Percentiles rank a stretch among this genome's conserved stretches.
Conservation (phyloP, 202 grass and related monocot species). For the Saccharum hybrid region DNA sequence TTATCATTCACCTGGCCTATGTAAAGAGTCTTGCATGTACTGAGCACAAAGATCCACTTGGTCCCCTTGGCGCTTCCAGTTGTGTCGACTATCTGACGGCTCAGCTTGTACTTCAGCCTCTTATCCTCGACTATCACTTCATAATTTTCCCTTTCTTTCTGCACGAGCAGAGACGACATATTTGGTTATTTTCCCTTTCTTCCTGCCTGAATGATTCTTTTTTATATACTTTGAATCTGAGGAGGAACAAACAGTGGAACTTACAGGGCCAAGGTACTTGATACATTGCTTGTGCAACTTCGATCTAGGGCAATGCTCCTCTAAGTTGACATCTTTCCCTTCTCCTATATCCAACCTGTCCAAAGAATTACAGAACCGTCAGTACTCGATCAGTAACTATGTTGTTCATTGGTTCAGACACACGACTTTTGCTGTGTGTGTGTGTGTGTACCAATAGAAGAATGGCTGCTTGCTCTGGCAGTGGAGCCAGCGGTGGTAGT, state of each 20-base stretch:
- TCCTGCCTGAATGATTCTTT: slow-evolving; percentile 41
- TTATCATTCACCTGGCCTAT: slow-evolving; percentile 60
- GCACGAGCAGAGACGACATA: not conserved
- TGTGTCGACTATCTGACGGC: slow-evolving; percentile 54
- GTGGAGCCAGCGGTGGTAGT: slow-evolving; percentile 69
- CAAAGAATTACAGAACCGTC: slow-evolving; percentile 15
- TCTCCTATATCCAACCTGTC: slow-evolving; percentile 79
- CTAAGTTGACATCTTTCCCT: slow-evolving; percentile 71
- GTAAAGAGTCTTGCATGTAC: slow-evolving; percentile 72
- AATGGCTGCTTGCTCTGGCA: slow-evolving; percentile 74
- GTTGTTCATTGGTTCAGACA: not conserved
- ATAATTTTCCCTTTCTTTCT: slow-evolving; percentile 84
- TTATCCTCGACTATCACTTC: slow-evolving; percentile 66
- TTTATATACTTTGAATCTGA: slow-evolving; percentile 4
- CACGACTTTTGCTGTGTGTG: not conserved
- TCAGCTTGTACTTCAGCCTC: slow-evolving; percentile 62
- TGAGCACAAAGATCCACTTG: slow-evolving; percentile 90
- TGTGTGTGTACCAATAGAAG: slow-evolving; percentile 68
- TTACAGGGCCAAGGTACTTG: slow-evolving; percentile 91
- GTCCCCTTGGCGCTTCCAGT: slow-evolving; percentile 44
- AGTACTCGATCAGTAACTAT: slow-evolving; percentile 1
- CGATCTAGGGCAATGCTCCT: slow-evolving; percentile 60
- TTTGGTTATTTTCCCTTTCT: slow-evolving; percentile 63
- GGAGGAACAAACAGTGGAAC: slow-evolving; percentile 21
- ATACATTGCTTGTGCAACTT: slow-evolving; percentile 78